A percentile compares a stretch with the other conserved stretches of the same genome.
Conservation (phyloP, 1,139 yeast species). For the Kodamaea sp. region DNA sequence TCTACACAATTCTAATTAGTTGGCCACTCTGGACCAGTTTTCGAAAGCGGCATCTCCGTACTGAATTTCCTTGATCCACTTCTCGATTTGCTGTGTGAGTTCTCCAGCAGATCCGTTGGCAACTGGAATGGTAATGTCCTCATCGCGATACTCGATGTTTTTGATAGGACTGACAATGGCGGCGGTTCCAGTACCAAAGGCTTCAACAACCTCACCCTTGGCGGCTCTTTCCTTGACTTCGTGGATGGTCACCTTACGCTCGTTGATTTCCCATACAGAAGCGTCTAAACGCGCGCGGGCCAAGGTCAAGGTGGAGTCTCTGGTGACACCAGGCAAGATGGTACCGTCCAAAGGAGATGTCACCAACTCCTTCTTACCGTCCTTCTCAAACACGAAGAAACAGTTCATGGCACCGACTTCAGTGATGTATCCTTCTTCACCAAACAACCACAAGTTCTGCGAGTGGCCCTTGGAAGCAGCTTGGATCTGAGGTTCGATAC, state of each 20-base stretch:
- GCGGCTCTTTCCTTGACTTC: slow-evolving; percentile 36
- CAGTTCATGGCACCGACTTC: slow-evolving; percentile 99
- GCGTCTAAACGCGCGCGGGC: slow-evolving; percentile 73
- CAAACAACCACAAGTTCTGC: slow-evolving; percentile 95
- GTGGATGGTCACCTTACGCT: slow-evolving; percentile 36
- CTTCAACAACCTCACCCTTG: slow-evolving; percentile 40
- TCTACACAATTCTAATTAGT: not conserved
- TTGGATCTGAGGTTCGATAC: slow-evolving; percentile 82
- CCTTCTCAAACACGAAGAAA: slow-evolving; percentile 75
- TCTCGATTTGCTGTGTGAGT: slow-evolving; percentile 28
- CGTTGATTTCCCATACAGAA: slow-evolving; percentile 57
- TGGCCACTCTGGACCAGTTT: slow-evolving; percentile 17
- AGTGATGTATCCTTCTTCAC: slow-evolving; percentile 84
- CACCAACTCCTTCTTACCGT: slow-evolving; percentile 87
- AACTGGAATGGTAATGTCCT: slow-evolving; percentile 33
- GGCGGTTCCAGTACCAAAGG: slow-evolving; percentile 47
- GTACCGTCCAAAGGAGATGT: slow-evolving; percentile 98
- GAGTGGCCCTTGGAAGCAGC: slow-evolving; percentile 90
- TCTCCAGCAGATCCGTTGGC: slow-evolving; percentile 20
- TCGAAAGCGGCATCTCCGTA: slow-evolving; percentile 29
- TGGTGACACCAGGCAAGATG: slow-evolving; percentile 93
- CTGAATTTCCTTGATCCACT: slow-evolving; percentile 34
- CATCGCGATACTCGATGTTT: slow-evolving; percentile 33
- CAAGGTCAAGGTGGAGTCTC: slow-evolving; percentile 80
- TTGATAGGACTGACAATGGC: slow-evolving; percentile 41